phyloP scores from a whole-genome alignment of 768 basidiomycete genomes.

The Amanita thiersii region DNA sequence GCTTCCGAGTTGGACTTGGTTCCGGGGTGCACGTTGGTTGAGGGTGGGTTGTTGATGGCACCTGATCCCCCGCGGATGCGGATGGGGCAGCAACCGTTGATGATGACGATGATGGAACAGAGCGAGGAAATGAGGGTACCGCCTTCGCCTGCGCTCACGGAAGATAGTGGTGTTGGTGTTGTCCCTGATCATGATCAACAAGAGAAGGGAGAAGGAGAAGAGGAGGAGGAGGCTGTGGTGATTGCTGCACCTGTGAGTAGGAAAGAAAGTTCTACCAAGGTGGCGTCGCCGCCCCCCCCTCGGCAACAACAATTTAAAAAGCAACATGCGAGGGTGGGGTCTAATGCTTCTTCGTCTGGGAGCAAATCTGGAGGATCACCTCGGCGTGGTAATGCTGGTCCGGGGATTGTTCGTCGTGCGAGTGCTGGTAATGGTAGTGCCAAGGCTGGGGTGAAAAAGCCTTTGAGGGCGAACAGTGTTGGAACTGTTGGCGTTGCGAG shows the following conservation, averaged over 20 bases:
- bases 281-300: too few relatives aligned
- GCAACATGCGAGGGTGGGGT: too few relatives aligned
- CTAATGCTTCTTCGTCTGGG: too few relatives aligned
- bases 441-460: not conserved
- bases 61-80: too few relatives aligned
- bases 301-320: too few relatives aligned
- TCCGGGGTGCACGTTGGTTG: not conserved
- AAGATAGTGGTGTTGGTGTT: conserved; percentile 11
- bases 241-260: too few relatives aligned
- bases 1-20: not conserved
- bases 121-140: conserved; percentile 1
- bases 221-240: conserved; percentile 4
- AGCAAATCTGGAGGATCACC: too few relatives aligned
- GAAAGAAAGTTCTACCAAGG: too few relatives aligned
- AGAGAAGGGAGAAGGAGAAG: conserved; percentile 5
- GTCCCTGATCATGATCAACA: conserved; percentile 13
- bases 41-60: too few relatives aligned
- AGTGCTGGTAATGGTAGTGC: conserved; percentile 9
- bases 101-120: not conserved
- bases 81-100: not conserved
- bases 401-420: conserved; percentile 7
- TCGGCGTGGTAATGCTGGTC: conserved; percentile 2
- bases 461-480: not conserved
- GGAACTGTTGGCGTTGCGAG: not conserved
- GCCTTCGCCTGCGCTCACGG: conserved; percentile 16